phyloP scores from a whole-genome alignment of 805 yeast genomes.

The Soucietia sequanensis region DNA sequence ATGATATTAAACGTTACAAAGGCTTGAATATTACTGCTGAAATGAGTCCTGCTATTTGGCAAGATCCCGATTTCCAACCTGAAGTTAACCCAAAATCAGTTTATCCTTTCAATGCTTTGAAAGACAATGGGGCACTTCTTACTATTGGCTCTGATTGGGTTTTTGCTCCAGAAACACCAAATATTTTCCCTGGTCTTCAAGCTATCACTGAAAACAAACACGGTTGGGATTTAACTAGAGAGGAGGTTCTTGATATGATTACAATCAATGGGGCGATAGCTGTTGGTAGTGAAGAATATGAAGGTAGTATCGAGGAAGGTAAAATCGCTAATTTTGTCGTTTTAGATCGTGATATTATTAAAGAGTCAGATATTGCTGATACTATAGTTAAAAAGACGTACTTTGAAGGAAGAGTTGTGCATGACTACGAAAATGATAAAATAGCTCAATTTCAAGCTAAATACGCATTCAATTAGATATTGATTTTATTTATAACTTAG shows the following conservation, averaged over 20 bases:
- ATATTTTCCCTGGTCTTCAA: conserved; percentile 22
- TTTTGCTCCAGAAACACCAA: conserved; percentile 23
- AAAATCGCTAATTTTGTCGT: conserved; percentile 21
- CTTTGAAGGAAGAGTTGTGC: conserved; percentile 21
- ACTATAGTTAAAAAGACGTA: conserved; percentile 19
- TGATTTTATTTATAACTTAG: too few relatives aligned
- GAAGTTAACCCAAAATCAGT: conserved; percentile 20
- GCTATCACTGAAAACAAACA: conserved; percentile 22
- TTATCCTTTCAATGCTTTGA: conserved; percentile 20
- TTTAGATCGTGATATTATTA: conserved; percentile 16
- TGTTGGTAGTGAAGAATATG: conserved; percentile 14
- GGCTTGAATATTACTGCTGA: conserved; percentile 21
- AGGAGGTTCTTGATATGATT: conserved; percentile 17
- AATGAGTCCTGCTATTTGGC: conserved; percentile 24
- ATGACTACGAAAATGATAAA: conserved; percentile 22
- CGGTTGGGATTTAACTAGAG: conserved; percentile 21
- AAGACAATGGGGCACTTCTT: conserved; percentile 18
- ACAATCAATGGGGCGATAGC: conserved; percentile 22
- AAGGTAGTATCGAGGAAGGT: conserved; percentile 19
- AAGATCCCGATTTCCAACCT: conserved; percentile 22
- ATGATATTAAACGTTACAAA: conserved; percentile 18
- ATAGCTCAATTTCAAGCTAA: conserved; percentile 19
- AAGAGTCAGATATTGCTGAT: conserved; percentile 14
- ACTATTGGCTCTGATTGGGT: conserved; percentile 27
- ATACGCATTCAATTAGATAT: too few relatives aligned